Evolutionary conservation across 1,284 basidiomycete genomes (phyloP), one percentile per base, ranked within the genome.

Genomic region (Megacollybia platyphylla): DNA sequence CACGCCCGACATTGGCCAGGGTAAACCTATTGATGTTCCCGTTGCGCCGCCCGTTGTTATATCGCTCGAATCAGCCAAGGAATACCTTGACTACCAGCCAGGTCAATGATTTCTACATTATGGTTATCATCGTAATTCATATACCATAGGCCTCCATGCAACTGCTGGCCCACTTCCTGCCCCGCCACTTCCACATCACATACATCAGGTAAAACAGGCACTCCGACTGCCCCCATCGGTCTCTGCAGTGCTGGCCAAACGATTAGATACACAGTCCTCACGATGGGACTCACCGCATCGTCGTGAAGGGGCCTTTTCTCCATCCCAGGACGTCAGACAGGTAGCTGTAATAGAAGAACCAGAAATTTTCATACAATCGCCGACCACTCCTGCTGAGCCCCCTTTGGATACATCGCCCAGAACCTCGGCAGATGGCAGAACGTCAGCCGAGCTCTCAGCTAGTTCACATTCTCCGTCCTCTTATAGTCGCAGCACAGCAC

Each of bases 131-230:
- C 30, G 26, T 36, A 45, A 28, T 37, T 47, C 34, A 43, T n/a
- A 36, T 29, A 24, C 31, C 4, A n/a, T 35, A 65, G 80, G 78
- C 40, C 52, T 79, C 4, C 77, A 85, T 58, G 66, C 81, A 5
- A 82, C 69, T 13, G 80, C 81, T 34, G 79, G 82, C 1, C 80
- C 83, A 35, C 64, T 82, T 48, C 81, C 82, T 32, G 71, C 73
- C 28, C 80, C 79, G 20, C 78, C 80, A 46, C 72, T 79, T 36
- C 79, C 78, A 7, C 68, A 79, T 18, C 58, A 76, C 30, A 57
- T 71, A 24, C 73, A 78, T 42, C 63, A 66, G 38, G 62, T 76
- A 46, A 76, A 70, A 47, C 70, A 76, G 45, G 67, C 70, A 17
- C 55, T 79, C 39, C 73, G 77, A 49, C 54, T 79, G 15, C 73